phyloP scores from a whole-genome alignment of 208 protist species.

The Jaenimonas drosophilae region DNA sequence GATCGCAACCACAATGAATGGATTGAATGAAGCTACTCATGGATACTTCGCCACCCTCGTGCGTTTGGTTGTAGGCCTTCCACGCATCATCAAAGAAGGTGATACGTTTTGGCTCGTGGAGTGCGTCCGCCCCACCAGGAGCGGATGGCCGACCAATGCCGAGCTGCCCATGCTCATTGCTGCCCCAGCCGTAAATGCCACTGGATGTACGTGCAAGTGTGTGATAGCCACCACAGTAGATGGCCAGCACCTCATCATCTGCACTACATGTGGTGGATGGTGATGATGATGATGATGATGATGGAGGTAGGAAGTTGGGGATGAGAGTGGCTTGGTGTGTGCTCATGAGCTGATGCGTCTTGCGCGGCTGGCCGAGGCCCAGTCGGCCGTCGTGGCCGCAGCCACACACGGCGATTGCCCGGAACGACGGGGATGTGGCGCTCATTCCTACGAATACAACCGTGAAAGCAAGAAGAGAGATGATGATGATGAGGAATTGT shows the following conservation, averaged over 20 bases:
- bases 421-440: too few species aligned
- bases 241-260: slow-evolving; percentile 10
- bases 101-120: slow-evolving; percentile 22
- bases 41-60: neutral
- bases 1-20: slow-evolving; percentile 26
- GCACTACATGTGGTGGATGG: neutral
- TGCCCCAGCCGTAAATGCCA: slow-evolving; percentile 57
- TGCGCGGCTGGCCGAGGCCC: slow-evolving; percentile 28
- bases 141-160: slow-evolving; percentile 26
- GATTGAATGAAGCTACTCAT: slow-evolving; percentile 11
- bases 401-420: slow-evolving; percentile 55
- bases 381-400: slow-evolving; percentile 74
- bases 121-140: neutral
- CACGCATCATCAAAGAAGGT: slow-evolving; percentile 19
- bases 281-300: neutral
- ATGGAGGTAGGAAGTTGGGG: slow-evolving; percentile 12
- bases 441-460: too few species aligned
- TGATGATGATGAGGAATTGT: too few species aligned
- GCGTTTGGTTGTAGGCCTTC: neutral
- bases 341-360: slow-evolving; percentile 4
- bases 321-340: slow-evolving; percentile 10
- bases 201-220: slow-evolving; percentile 54
- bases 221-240: slow-evolving; percentile 78
- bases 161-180: slow-evolving; percentile 76
- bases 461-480: too few species aligned